phyloP scores from a whole-genome alignment of 2,329 filamentous ascomycete genomes.

The Trichoderma sp. region DNA sequence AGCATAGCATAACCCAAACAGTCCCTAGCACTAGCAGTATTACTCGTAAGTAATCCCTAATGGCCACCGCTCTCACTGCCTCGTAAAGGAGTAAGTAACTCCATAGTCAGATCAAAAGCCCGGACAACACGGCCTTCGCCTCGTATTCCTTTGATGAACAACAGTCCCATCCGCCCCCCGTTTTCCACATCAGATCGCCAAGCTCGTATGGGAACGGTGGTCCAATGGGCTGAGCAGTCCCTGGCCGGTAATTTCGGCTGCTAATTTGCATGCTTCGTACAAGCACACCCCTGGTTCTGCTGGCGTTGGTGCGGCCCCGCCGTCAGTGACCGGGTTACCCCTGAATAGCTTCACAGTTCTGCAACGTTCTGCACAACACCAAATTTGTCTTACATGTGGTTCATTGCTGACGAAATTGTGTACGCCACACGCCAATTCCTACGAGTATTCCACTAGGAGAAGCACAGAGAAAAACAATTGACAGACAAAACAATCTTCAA shows the following conservation, averaged over 20 bases:
- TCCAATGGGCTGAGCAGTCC: not conserved
- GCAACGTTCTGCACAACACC: not conserved
- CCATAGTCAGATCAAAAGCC: not conserved
- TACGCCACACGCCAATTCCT: not conserved
- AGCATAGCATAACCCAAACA: not conserved
- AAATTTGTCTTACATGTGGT: not conserved
- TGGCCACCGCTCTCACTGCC: not conserved
- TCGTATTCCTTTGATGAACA: conserved; percentile 18
- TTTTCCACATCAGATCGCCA: not conserved
- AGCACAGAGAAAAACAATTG: not conserved
- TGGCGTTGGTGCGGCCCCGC: not conserved
- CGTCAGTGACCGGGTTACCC: not conserved
- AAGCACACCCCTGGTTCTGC: not conserved
- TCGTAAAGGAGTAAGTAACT: not conserved
- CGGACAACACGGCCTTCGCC: not conserved
- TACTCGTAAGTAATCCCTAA: not conserved
- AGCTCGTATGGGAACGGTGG: not conserved
- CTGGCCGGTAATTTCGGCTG: conserved; percentile 14
- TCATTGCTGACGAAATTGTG: not conserved
- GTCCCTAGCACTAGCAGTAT: not conserved
- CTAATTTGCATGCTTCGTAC: not conserved
- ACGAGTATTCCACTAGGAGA: not conserved
- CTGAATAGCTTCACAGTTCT: not conserved
- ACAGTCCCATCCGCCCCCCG: not conserved
- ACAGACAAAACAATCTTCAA: not conserved